A percentile compares a stretch with the other conserved stretches of the same genome.
Conservation (phyloP, 805 yeast genomes). For the Candida pseudoglaebosa region DNA sequence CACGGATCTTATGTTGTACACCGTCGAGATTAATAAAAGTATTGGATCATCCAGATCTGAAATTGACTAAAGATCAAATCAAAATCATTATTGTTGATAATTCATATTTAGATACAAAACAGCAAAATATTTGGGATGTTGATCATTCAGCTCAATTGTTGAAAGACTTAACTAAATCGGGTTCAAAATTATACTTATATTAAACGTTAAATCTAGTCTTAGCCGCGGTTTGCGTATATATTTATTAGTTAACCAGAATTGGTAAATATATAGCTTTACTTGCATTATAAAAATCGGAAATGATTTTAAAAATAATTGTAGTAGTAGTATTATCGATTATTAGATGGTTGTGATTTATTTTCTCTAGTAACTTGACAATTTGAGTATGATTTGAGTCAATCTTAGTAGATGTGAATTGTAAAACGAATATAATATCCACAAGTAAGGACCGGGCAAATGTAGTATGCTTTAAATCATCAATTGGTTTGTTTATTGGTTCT, state of each 20-base stretch:
- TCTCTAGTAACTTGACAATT: not conserved
- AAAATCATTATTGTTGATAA: slow-evolving; percentile 57
- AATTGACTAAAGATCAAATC: slow-evolving; percentile 40
- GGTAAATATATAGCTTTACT: slow-evolving; percentile 23
- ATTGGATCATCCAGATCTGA: slow-evolving; percentile 39
- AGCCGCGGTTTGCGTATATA: slow-evolving; percentile 1
- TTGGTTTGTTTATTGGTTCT: not conserved
- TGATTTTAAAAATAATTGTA: slow-evolving; percentile 11
- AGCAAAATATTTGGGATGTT: slow-evolving; percentile 57
- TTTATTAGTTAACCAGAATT: slow-evolving; percentile 12
- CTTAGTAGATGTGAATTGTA: slow-evolving; percentile 12
- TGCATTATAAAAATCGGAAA: slow-evolving; percentile 26
- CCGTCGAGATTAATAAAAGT: slow-evolving; percentile 56
- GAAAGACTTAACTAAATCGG: slow-evolving; percentile 36
- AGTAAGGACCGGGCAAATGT: slow-evolving; percentile 7
- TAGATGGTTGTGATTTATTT: not conserved
- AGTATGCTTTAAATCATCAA: not conserved
- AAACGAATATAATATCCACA: slow-evolving; percentile 22
- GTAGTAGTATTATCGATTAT: slow-evolving; percentile 7
- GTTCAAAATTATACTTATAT: slow-evolving; percentile 52
- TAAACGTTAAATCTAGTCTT: not conserved
- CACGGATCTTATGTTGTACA: slow-evolving; percentile 58
- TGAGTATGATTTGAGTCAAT: not conserved
- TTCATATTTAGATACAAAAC: slow-evolving; percentile 57
- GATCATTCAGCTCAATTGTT: slow-evolving; percentile 42